phyloP scores from a whole-genome alignment of 345 rosid genomes.

The Salix arbutifolia region DNA sequence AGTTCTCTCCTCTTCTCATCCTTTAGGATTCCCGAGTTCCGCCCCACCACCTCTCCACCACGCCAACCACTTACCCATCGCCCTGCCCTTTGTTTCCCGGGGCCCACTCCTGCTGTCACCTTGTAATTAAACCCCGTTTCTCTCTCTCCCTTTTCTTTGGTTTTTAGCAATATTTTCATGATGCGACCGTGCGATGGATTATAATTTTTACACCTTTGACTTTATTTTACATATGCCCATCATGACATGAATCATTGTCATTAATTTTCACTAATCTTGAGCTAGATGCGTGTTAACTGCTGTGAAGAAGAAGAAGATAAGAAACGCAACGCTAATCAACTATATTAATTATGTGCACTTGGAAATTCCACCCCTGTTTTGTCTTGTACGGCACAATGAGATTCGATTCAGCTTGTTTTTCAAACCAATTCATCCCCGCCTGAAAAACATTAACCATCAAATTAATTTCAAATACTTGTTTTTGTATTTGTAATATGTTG shows the following conservation, averaged over 20 bases:
- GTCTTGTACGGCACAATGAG: too few species aligned
- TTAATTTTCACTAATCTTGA: background rate
- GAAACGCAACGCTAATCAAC: background rate
- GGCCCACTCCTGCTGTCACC: background rate
- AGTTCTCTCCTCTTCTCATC: background rate
- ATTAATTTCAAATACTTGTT: too few species aligned
- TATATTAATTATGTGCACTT: background rate
- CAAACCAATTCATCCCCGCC: too few species aligned
- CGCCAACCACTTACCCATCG: background rate
- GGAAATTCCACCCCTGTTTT: too few species aligned
- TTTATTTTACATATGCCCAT: background rate
- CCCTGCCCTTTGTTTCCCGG: background rate
- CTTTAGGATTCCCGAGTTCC: background rate
- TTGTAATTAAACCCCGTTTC: background rate
- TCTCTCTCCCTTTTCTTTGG: background rate
- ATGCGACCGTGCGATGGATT: background rate
- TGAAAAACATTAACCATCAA: too few species aligned
- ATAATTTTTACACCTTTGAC: background rate
- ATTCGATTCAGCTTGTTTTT: too few species aligned
- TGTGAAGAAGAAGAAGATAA: background rate
- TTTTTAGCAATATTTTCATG: background rate
- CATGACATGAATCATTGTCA: background rate
- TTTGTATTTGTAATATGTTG: too few species aligned
- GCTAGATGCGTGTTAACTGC: background rate
- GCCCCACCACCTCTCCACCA: background rate